Base-by-base conservation (phyloP, 2,329 filamentous ascomycete species). In the Chaetomium sp. region DNA sequence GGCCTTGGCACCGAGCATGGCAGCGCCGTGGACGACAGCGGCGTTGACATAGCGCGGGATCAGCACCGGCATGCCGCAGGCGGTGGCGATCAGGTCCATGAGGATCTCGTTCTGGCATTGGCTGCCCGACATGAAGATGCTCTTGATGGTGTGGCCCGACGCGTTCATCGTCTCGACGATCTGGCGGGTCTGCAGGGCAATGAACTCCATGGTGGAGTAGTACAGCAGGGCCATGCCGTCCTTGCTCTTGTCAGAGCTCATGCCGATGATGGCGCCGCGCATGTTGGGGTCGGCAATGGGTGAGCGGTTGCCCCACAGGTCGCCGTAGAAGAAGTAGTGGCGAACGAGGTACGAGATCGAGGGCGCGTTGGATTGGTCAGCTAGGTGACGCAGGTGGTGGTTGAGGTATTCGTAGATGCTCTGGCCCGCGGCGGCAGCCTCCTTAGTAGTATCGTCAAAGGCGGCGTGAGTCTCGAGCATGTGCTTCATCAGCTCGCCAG, bases 281-380 rank as follows among this genome's bases (percentile, higher is more conserved):
- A 99, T 99, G 73, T 85, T 88, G 33, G 92, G 79, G 68, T 99
- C 91, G 4, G 94, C 92, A 56, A 99, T 82, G 1, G 94, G 94
- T 19, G 91, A 96, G 42, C 94, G 86, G 75, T 99, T 99, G 59
- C 94, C 94, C 80, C 95, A 97, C 4, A 97, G 79, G 68, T 99
- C 94, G 61, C 94, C 94, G 71, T 99, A 99, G 77, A 99, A 95
- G 82, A 99, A 99, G 75, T 95, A 88, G 72, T 99, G 92, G 7
- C 92, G 88, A 10, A 85, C 91, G 1, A 99, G 79, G 71, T 91
- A 95, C 14, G 89, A 86, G 60, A 97, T 81, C 52, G 83, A 84
- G 0, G 91, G 91, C 2, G 89, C 89, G 2, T 79, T 75, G 32
- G 76, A 72, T 65, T 85, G 85, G 65, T 86, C 80, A 32, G 81